Conservation (phyloP, 208 protist species). For the Leishmania arabica region DNA sequence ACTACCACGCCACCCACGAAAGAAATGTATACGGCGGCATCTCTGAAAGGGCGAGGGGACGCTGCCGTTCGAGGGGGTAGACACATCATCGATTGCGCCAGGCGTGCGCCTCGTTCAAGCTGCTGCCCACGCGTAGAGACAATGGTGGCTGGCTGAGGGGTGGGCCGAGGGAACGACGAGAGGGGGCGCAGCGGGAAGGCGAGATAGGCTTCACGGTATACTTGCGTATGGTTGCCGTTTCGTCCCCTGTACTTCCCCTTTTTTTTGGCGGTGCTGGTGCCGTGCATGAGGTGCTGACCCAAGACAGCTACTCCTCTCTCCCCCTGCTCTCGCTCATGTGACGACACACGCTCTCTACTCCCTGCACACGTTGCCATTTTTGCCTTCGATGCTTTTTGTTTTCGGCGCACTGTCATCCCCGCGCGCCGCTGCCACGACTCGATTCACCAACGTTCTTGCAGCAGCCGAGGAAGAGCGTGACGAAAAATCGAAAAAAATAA, state of each 20-base stretch:
- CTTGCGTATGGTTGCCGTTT: neutral
- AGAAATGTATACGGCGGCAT: neutral
- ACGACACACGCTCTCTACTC: neutral
- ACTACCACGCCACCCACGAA: neutral
- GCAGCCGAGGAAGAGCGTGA: neutral
- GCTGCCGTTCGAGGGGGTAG: neutral
- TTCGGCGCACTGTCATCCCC: neutral
- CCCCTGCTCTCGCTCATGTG: neutral
- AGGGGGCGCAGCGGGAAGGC: neutral
- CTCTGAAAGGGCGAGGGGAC: neutral
- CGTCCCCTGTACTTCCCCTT: neutral
- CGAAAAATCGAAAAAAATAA: neutral
- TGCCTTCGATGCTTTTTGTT: neutral
- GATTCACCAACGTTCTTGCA: neutral
- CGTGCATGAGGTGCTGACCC: neutral
- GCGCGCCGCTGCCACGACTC: neutral
- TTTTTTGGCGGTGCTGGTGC: neutral
- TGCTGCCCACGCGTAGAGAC: neutral
- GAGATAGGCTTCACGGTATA: neutral
- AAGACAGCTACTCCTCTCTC: neutral
- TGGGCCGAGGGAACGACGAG: neutral
- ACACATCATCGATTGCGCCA: neutral
- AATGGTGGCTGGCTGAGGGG: neutral
- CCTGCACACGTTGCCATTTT: neutral
- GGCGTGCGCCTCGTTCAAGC: neutral